These are phyloP conservation scores for Xanthoconium stramineum DNA, from an alignment of 768 basidiomycete genomes.

Conservation along the genomic window DNA sequence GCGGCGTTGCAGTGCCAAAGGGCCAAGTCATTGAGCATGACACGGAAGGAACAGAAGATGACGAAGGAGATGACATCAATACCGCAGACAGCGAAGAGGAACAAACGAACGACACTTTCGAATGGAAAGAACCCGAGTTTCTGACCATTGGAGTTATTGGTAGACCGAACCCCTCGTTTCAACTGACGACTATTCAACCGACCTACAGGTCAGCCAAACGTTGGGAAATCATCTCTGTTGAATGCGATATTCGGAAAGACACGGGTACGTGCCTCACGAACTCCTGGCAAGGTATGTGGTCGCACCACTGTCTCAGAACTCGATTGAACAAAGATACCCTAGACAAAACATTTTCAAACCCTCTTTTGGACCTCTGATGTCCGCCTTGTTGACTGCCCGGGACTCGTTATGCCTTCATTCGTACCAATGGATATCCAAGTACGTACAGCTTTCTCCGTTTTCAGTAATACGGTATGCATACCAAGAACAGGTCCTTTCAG, in stretches of 20 bases:
- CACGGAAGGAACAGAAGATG: conserved; percentile 9
- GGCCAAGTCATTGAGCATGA: conserved; percentile 3
- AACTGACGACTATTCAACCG: neutral
- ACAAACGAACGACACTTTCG: conserved; percentile 6
- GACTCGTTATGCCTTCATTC: conserved; percentile 85
- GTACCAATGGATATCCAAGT: conserved; percentile 85
- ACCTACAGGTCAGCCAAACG: conserved; percentile 81
- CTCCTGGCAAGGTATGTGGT: conserved; percentile 72
- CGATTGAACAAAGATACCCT: neutral
- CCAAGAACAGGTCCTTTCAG: conserved; percentile 54
- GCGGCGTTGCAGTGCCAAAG: conserved; percentile 39
- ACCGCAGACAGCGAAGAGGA: conserved; percentile 18
- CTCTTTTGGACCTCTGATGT: conserved; percentile 85
- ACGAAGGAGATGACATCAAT: conserved; percentile 21
- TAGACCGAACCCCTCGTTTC: conserved; percentile 12
- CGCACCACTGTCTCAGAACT: neutral
- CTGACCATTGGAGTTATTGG: conserved; percentile 85
- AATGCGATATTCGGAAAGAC: conserved; percentile 85
- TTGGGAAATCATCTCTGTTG: conserved; percentile 89
- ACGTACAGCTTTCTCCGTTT: conserved; percentile 1
- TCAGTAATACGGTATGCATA: neutral
- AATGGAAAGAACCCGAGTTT: conserved; percentile 47
- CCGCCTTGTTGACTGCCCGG: conserved; percentile 93
- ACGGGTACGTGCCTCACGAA: conserved; percentile 79
- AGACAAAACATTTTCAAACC: conserved; percentile 97